These are phyloP conservation scores for Passalora sequoiae DNA, from an alignment of 2,329 filamentous ascomycete genomes.

Conservation along the genomic window DNA sequence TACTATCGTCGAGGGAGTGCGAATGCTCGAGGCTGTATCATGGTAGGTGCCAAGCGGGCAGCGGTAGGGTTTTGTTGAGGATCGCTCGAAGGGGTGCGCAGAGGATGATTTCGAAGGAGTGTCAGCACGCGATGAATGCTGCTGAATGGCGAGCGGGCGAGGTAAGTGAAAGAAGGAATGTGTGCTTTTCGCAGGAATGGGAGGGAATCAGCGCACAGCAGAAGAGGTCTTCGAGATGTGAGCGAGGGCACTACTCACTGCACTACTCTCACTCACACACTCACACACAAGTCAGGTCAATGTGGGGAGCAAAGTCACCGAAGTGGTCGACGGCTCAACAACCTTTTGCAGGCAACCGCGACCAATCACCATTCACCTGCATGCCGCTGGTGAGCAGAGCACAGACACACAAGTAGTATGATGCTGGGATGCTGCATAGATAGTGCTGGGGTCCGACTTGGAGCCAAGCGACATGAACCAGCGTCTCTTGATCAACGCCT, in stretches of 20 bases:
- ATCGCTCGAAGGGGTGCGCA: neutral
- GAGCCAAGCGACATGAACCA: too few relatives aligned
- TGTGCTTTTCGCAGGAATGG: conserved; percentile 1
- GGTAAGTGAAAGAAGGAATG: conserved; percentile 1
- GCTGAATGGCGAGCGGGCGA: neutral
- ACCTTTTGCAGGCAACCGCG: too few relatives aligned
- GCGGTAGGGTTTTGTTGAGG: conserved; percentile 13
- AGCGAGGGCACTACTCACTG: neutral
- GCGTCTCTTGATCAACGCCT: neutral
- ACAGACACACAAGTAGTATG: neutral
- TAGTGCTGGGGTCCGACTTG: neutral
- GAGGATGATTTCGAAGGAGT: neutral
- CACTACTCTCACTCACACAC: too few relatives aligned
- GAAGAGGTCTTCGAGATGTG: neutral
- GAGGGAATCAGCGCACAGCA: neutral
- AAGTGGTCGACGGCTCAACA: neutral
- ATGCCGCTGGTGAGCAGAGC: neutral
- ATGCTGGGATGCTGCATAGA: neutral
- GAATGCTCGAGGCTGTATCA: conserved; percentile 19
- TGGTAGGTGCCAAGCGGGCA: conserved; percentile 13
- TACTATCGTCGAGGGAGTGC: conserved; percentile 8
- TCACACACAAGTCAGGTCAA: too few relatives aligned
- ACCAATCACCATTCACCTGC: neutral
- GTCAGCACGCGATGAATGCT: too few relatives aligned
- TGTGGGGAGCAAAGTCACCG: too few relatives aligned